phyloP scores from a whole-genome alignment of 768 basidiomycete genomes.

The Coprinopsis marcescibilis region DNA sequence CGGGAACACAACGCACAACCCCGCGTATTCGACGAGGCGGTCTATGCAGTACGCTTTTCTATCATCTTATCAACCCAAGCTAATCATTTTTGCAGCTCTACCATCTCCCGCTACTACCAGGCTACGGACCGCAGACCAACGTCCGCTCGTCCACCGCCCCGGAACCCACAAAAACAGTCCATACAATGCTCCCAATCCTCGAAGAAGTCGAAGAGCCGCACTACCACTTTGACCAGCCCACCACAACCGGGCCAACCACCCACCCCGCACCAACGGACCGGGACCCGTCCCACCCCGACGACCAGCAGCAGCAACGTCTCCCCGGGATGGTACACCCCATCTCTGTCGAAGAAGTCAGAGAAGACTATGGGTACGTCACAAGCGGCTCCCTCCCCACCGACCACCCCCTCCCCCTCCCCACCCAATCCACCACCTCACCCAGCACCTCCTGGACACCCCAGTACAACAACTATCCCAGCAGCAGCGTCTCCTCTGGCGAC shows the following conservation, averaged over 20 bases:
- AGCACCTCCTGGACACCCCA: too few species aligned
- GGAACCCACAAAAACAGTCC: constrained; percentile 35
- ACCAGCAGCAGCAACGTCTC: too few species aligned
- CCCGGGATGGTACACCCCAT: constrained; percentile 6
- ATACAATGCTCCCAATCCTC: constrained; percentile 57
- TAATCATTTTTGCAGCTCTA: constrained; percentile 61
- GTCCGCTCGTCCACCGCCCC: constrained; percentile 78
- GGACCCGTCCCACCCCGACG: not conserved
- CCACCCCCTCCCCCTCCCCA: too few species aligned
- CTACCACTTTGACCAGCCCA: constrained; percentile 39
- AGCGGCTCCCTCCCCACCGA: constrained; percentile 6
- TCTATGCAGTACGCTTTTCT: constrained; percentile 71
- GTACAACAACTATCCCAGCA: too few species aligned
- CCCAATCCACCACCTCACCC: not conserved
- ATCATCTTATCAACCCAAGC: constrained; percentile 7
- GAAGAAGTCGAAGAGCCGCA: constrained; percentile 89
- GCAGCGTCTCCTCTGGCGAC: too few species aligned
- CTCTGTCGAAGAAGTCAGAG: constrained; percentile 10
- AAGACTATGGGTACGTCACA: constrained; percentile 9
- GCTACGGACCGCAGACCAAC: constrained; percentile 80
- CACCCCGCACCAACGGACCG: not conserved
- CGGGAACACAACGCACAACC: constrained; percentile 88
- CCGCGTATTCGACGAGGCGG: constrained; percentile 86
- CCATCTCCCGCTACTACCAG: constrained; percentile 84
- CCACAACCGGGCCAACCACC: not conserved